phyloP scores from a whole-genome alignment of 805 yeast genomes.

The Metschnikowia koreensis region DNA sequence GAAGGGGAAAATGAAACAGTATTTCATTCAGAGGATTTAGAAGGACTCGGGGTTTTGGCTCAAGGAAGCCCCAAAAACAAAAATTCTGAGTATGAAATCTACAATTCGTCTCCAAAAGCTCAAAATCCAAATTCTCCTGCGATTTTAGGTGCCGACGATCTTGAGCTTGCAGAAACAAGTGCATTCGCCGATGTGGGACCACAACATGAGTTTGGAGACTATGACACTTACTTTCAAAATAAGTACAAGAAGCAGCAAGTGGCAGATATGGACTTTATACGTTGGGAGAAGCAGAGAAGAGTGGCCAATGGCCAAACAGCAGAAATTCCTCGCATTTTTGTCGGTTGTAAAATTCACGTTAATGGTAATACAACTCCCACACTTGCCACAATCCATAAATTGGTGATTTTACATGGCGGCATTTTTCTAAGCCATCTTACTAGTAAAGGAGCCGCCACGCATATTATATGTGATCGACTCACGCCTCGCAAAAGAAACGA shows the following conservation, averaged over 20 bases:
- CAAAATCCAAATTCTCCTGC: background rate
- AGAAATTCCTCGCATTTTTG: slow-evolving; percentile 45
- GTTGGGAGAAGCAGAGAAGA: slow-evolving; percentile 47
- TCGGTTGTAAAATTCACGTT: slow-evolving; percentile 67
- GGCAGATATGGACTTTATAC: slow-evolving; percentile 48
- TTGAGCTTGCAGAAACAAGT: slow-evolving; percentile 15
- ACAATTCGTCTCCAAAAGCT: background rate
- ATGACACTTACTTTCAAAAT: slow-evolving; percentile 58
- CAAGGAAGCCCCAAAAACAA: background rate
- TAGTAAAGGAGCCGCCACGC: slow-evolving; percentile 75
- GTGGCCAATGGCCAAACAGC: slow-evolving; percentile 13
- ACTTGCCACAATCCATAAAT: slow-evolving; percentile 64
- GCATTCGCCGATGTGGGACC: slow-evolving; percentile 28
- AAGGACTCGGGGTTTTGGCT: background rate
- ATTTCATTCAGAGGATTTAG: background rate
- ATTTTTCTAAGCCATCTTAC: slow-evolving; percentile 63
- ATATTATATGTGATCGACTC: slow-evolving; percentile 73
- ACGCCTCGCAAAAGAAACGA: slow-evolving; percentile 74
- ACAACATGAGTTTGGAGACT: slow-evolving; percentile 60
- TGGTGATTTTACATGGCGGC: slow-evolving; percentile 81
- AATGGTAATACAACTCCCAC: slow-evolving; percentile 88
- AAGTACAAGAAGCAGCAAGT: slow-evolving; percentile 63
- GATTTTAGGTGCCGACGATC: slow-evolving; percentile 8
- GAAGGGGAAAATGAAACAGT: background rate
- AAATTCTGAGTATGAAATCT: too few relatives aligned